Conservation (phyloP, 306 rosid genomes). For the Cucurbita pepo region DNA sequence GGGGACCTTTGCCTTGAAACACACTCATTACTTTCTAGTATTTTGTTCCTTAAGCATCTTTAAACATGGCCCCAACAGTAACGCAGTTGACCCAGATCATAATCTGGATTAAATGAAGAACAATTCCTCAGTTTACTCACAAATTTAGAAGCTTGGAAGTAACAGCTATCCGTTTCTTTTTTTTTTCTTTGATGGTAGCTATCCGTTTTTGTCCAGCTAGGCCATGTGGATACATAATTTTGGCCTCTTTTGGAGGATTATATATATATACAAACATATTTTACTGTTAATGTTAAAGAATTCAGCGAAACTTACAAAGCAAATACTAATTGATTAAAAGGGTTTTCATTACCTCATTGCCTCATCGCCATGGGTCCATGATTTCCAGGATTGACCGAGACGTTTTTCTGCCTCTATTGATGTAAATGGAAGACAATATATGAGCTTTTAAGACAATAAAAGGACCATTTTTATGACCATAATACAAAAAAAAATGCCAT, state of each 20-base stretch:
- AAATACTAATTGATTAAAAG: neutral
- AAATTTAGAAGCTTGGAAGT: constrained; percentile 7
- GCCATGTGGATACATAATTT: constrained; percentile 30
- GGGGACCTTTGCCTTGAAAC: constrained; percentile 54
- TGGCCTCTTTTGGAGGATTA: neutral
- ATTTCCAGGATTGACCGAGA: neutral
- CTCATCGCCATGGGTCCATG: neutral
- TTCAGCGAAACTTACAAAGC: neutral
- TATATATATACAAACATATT: neutral
- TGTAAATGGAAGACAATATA: neutral
- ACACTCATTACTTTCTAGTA: constrained; percentile 72
- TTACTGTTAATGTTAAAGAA: neutral
- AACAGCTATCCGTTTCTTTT: constrained; percentile 3
- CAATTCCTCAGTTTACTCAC: constrained; percentile 10
- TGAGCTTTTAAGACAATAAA: constrained; percentile 3
- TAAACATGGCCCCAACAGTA: neutral
- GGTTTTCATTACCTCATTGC: neutral
- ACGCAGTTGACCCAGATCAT: constrained; percentile 10
- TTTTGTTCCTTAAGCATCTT: constrained; percentile 20
- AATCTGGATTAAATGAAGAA: constrained; percentile 7
- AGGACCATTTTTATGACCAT: neutral
- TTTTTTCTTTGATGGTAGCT: neutral
- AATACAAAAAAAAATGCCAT: neutral
- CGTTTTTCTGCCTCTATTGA: neutral
- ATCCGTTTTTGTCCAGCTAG: constrained; percentile 20